phyloP scores from a whole-genome alignment of 176 grass and related monocot genomes.

The Chrysopogon serrulatus region DNA sequence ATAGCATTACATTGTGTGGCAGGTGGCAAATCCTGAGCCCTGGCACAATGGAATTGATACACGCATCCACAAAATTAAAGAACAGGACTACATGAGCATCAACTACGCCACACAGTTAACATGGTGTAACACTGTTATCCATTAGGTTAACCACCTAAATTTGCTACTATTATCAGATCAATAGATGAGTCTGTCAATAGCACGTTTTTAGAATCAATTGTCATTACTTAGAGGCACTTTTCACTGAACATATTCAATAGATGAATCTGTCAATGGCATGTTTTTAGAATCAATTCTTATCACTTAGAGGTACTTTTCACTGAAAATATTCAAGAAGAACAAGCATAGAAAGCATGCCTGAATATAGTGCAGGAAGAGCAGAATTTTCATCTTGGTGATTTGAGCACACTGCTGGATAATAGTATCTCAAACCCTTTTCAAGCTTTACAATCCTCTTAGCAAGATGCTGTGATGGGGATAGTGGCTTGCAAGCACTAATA shows the following conservation, averaged over 20 bases:
- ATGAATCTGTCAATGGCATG: neutral
- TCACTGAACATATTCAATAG: slow-evolving; percentile 1
- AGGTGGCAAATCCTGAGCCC: neutral
- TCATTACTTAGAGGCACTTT: neutral
- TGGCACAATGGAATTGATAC: neutral
- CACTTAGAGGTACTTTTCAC: neutral
- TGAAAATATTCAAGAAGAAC: neutral
- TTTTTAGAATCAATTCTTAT: neutral
- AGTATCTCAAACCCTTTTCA: slow-evolving; percentile 74
- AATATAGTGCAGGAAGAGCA: slow-evolving; percentile 80
- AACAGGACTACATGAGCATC: neutral
- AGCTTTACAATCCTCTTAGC: slow-evolving; percentile 90
- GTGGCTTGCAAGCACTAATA: slow-evolving; percentile 47
- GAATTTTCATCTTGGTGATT: slow-evolving; percentile 92
- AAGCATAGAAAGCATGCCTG: slow-evolving; percentile 50
- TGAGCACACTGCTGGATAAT: slow-evolving; percentile 58
- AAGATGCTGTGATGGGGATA: slow-evolving; percentile 81
- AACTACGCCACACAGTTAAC: neutral
- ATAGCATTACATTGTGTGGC: slow-evolving; percentile 7
- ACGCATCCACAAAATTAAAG: neutral
- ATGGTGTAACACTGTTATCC: neutral
- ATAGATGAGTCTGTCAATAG: neutral
- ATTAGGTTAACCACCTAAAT: neutral
- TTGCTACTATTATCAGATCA: neutral
- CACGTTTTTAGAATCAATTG: neutral